These are phyloP conservation scores for Emergomyces orientalis DNA, from an alignment of 2,329 filamentous ascomycete species.

Conservation along the genomic window DNA sequence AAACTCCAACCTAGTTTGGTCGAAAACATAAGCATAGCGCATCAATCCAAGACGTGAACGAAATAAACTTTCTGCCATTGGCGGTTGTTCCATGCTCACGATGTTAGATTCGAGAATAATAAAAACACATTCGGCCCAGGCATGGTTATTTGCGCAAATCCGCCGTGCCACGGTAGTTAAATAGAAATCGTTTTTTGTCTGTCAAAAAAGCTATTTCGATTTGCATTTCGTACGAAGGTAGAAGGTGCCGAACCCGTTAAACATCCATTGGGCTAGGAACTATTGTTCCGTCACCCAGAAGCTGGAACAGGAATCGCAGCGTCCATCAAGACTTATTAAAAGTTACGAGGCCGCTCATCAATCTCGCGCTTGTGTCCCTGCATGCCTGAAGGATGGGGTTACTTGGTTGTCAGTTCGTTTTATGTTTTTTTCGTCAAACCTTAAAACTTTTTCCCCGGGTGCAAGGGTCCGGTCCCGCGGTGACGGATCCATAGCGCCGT, in stretches of 20 bases:
- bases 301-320: not conserved
- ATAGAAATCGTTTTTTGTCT: not conserved
- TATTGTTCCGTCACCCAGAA: not conserved
- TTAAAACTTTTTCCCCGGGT: conserved; percentile 17
- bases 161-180: not conserved
- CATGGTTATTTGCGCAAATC: too few relatives aligned
- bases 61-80: not conserved
- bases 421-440: not conserved
- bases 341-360: not conserved
- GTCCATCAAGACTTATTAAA: not conserved
- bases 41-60: not conserved
- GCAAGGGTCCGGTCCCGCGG: conserved; percentile 29
- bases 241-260: too few relatives aligned
- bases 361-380: not conserved
- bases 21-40: not conserved
- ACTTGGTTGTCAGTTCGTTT: not conserved
- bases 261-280: not conserved
- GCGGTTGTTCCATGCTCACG: too few relatives aligned
- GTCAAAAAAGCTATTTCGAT: not conserved
- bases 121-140: too few relatives aligned
- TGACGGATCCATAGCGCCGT: conserved; percentile 23
- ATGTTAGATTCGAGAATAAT: too few relatives aligned
- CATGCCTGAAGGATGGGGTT: not conserved
- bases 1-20: not conserved
- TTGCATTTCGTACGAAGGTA: too few relatives aligned